Base-by-base conservation (phyloP, 345 rosid species). In the Euphorbia tirucalli region DNA sequence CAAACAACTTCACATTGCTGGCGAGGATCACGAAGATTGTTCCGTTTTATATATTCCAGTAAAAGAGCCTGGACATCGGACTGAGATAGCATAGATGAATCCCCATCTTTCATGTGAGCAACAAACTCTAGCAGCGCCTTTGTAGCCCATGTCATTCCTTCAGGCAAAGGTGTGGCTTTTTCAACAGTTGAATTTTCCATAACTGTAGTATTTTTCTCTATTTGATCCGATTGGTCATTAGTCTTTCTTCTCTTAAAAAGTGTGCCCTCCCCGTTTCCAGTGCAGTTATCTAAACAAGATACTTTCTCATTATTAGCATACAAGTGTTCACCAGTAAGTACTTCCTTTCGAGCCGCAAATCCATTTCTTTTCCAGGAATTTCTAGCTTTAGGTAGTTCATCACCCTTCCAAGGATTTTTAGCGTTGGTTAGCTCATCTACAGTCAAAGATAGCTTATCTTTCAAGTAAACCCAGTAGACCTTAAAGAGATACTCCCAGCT, bases 401-500 rank as follows among this genome's bases (percentile, higher is more conserved):
- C 75, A 55, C 75, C 88, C 73, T 85, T 86, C 97, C 94, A 87
- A 21, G 94, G 98, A 78, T 83, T 88, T 86, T 84, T 88, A 66
- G 94, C 97, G 73, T 76, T 82, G n/a, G 83, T 82, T 74, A 95
- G 86, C 79, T 92, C 97, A 44, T 78, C 86, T 61, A 85, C 44
- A 68, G 92, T 89, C 78, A 95, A 82, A 61, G 86, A 85, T 63
- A 88, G 83, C 67, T 88, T 86, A 71, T 81, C 91, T 87, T 92
- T 95, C 74, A 90, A 75, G 71, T 68, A 81, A 69, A 83, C 71
- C 99, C 99, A 95, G 75, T 95, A 95, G 25, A 88, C 86, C 83
- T 92, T 95, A 82, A 95, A 95, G 63, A 95, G 92, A 89, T 90
- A 95, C 82, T 95, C 98, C 98, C 98, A 95, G 86, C 98, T 95